Evolutionary conservation across 345 rosid species (phyloP).

Genomic region (Trapa bicornis): DNA sequence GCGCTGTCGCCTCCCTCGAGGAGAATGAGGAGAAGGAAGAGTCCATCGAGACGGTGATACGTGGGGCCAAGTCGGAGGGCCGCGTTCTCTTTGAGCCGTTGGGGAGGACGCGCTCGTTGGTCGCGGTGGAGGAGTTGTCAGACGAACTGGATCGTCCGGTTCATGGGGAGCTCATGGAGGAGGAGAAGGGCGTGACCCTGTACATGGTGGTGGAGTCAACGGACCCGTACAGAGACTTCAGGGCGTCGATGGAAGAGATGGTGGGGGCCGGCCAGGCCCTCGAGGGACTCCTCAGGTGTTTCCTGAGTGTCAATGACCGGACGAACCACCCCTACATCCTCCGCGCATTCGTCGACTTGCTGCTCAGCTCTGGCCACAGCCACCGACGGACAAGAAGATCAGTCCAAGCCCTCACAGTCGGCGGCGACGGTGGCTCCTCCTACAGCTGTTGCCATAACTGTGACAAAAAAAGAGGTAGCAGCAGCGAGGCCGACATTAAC

Average conservation of each 20-base stretch:
- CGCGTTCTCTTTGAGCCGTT: slow-evolving; percentile 53
- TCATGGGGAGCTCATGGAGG: slow-evolving; percentile 19
- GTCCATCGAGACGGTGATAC: slow-evolving; percentile 35
- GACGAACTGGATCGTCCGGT: slow-evolving; percentile 5
- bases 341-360: slow-evolving; percentile 69
- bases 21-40: neutral
- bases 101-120: slow-evolving; percentile 46
- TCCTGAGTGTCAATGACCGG: slow-evolving; percentile 51
- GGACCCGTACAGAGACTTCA: slow-evolving; percentile 66
- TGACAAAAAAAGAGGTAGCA: neutral
- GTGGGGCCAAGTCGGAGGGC: slow-evolving; percentile 39
- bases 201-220: slow-evolving; percentile 61
- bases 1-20: slow-evolving; percentile 18
- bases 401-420: neutral
- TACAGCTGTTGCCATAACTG: slow-evolving; percentile 13
- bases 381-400: slow-evolving; percentile 5
- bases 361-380: slow-evolving; percentile 15
- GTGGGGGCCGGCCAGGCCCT: slow-evolving; percentile 55
- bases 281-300: slow-evolving; percentile 60
- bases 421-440: neutral
- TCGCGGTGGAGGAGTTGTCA: slow-evolving; percentile 18
- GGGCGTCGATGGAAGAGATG: slow-evolving; percentile 89
- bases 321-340: slow-evolving; percentile 60
- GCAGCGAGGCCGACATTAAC: neutral
- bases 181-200: slow-evolving; percentile 32